Evolutionary conservation across 352 stramenopile genomes (phyloP).

Genomic region (Elongisporangium senticosum): DNA sequence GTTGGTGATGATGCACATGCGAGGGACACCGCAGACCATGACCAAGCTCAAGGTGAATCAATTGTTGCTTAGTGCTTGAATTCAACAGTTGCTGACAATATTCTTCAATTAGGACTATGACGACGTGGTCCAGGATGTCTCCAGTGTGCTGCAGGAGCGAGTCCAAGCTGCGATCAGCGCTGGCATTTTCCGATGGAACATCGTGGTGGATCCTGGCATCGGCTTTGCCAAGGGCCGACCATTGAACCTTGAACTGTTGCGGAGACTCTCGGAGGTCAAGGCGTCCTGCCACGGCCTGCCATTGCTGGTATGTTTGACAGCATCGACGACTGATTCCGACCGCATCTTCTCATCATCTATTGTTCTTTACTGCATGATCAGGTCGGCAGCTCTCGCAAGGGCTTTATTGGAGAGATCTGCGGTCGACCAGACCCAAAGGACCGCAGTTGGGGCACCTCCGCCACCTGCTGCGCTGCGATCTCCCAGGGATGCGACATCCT

Average conservation of each 20-base stretch:
- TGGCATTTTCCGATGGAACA: slow-evolving; percentile 92
- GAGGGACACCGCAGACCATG: slow-evolving; percentile 96
- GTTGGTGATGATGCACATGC: slow-evolving; percentile 97
- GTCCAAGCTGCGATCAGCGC: slow-evolving; percentile 68
- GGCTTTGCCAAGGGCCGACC: slow-evolving; percentile 95
- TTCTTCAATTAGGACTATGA: slow-evolving; percentile 68
- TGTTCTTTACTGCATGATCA: slow-evolving; percentile 13
- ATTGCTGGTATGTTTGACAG: slow-evolving; percentile 33
- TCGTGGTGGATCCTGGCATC: slow-evolving; percentile 96
- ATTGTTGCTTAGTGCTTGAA: not conserved
- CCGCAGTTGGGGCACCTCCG: slow-evolving; percentile 90
- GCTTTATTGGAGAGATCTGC: slow-evolving; percentile 96
- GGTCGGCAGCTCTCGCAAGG: slow-evolving; percentile 94
- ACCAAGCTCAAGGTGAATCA: slow-evolving; percentile 54
- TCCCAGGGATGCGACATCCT: slow-evolving; percentile 85
- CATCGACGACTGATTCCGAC: not conserved
- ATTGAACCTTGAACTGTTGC: slow-evolving; percentile 90
- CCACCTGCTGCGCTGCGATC: slow-evolving; percentile 85
- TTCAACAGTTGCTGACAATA: not conserved
- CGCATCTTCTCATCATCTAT: too few species aligned
- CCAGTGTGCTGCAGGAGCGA: slow-evolving; percentile 62
- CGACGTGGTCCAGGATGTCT: slow-evolving; percentile 88
- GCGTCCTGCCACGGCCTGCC: slow-evolving; percentile 35
- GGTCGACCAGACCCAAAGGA: slow-evolving; percentile 77
- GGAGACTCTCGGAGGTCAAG: slow-evolving; percentile 61